Evolutionary conservation across 1,139 yeast species (phyloP), one percentile per base, ranked within the genome.

Genomic region (Scheffersomyces cryptocercus): DNA sequence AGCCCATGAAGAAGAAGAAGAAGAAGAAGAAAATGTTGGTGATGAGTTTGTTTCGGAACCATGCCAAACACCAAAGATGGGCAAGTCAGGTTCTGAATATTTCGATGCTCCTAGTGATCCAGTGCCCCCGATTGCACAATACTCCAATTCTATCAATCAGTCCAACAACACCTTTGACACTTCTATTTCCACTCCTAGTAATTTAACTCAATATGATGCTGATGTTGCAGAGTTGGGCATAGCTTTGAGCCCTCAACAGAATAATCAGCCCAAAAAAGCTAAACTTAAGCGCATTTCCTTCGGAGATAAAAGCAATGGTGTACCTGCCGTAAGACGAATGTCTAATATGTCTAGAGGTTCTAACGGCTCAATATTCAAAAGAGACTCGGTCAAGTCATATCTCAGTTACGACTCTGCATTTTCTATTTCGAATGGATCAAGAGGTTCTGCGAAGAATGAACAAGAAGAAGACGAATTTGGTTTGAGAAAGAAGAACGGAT

Each of bases 361-460:
- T 3, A 51, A 62, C 6, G 58, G 59, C 28, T 67, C 75, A 5
- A 50, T 55, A 1, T 55, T 64, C 44, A 64, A 53, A 44, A 53
- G 72, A 43, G 71, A 71, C 36, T 77, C 83, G 1, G 53, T 60
- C 2, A 75, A 73, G 50, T 79, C 84, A 1, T 80, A 80, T 50
- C 48, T 79, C 36, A 77, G 82, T 47, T 80, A 80, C 49, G 84
- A 80, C 54, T 77, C 84, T 1, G 82, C 77, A 3, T 67, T 76
- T 42, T 77, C 83, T 1, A 54, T 64, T 10, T 61, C 70, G 6
- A 61, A 66, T 40, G 62, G 56, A 2, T 61, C 70, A 0, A 44
- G 50, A 12, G 45, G 41, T 15, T 50, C 55, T 8, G 47, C 45
- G 3, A 47, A 46, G 16, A 36, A 41, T 13, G 61, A 53, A 12